Base-by-base conservation (phyloP, 495 filamentous ascomycete species). In the Xylaria sp. region DNA sequence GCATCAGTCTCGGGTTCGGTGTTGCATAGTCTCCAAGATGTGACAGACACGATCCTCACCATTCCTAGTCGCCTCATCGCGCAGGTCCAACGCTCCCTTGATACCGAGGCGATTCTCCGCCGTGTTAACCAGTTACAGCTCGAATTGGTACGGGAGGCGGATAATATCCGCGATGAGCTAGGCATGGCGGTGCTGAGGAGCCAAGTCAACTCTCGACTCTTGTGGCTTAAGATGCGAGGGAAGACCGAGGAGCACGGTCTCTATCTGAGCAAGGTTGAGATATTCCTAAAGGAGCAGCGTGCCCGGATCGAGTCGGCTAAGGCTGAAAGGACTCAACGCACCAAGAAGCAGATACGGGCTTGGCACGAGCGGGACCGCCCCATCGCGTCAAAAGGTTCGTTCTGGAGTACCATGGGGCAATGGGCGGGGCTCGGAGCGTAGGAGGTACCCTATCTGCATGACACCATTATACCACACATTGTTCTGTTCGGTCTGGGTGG, bases 131-230 rank as follows among this genome's bases (percentile, higher is more conserved):
- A 79, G 59, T 53, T 53, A 3, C 77, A 69, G 41, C 43, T 79
- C 14, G 72, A 74, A 57, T 40, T 78, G 3, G 24, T 72, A 21
- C 78, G 72, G 37, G 61, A 78, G 2, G 73, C 69, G 5, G 69
- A 78, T 33, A 61, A 78, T 14, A 26, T 82, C n/a, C 74, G 78
- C 3, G 77, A 80, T 11, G 74, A 80, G 37, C 69, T 76, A 29
- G 66, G 78, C 43, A 31, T 82, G 35, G 74, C 77, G 3, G 48
- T 85, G 37, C 77, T 85, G 61, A 79, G 78, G 29, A 82, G 82
- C 31, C 84, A 84, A 61, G 74, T 86, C 15, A 66, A 72, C 21
- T 84, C 84, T 41, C 83, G 77, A 74, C 80, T 86, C n/a, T 82
- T 78, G 78, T 86, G 84, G 84, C 75, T 86, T 41, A 80, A 76